Conservation (phyloP, 2,329 filamentous ascomycete genomes). For the Graphilbum sp. region DNA sequence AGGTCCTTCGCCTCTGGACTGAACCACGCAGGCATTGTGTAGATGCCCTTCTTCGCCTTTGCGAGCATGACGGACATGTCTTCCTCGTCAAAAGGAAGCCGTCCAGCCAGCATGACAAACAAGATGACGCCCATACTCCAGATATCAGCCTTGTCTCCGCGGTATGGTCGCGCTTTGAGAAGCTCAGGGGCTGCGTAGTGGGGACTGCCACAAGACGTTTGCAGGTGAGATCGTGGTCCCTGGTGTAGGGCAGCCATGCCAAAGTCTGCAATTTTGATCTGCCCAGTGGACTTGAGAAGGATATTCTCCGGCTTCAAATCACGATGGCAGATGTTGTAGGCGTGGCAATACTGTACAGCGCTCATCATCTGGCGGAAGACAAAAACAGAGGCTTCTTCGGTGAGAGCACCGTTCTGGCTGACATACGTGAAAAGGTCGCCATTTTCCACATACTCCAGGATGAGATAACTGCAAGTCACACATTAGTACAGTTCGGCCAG, state of each 20-base stretch:
- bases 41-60: slow-evolving; percentile 42
- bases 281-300: slow-evolving; percentile 55
- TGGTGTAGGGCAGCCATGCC: slow-evolving; percentile 91
- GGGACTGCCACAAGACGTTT: slow-evolving; percentile 86
- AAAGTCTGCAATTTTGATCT: slow-evolving; percentile 92
- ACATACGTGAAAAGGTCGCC: slow-evolving; percentile 80
- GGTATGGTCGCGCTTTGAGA: slow-evolving; percentile 60
- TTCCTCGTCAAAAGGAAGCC: slow-evolving; percentile 64
- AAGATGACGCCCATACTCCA: slow-evolving; percentile 91
- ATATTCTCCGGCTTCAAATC: slow-evolving; percentile 98
- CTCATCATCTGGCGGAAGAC: slow-evolving; percentile 90
- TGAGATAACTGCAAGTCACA: slow-evolving; percentile 65
- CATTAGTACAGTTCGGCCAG: too few species aligned
- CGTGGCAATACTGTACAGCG: slow-evolving; percentile 82
- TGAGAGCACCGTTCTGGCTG: slow-evolving; percentile 52
- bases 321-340: slow-evolving; percentile 87
- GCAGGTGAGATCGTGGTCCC: slow-evolving; percentile 59
- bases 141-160: slow-evolving; percentile 74
- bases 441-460: slow-evolving; percentile 75
- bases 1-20: slow-evolving; percentile 59
- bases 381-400: slow-evolving; percentile 64
- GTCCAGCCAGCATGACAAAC: slow-evolving; percentile 72
- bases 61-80: slow-evolving; percentile 46
- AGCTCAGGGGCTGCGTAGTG: slow-evolving; percentile 95
- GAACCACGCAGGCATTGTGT: slow-evolving; percentile 45